Evolutionary conservation across 805 yeast genomes (phyloP), one percentile per base, ranked within the genome.

Genomic region (Sugiyamaella boreocaroliniensis): DNA sequence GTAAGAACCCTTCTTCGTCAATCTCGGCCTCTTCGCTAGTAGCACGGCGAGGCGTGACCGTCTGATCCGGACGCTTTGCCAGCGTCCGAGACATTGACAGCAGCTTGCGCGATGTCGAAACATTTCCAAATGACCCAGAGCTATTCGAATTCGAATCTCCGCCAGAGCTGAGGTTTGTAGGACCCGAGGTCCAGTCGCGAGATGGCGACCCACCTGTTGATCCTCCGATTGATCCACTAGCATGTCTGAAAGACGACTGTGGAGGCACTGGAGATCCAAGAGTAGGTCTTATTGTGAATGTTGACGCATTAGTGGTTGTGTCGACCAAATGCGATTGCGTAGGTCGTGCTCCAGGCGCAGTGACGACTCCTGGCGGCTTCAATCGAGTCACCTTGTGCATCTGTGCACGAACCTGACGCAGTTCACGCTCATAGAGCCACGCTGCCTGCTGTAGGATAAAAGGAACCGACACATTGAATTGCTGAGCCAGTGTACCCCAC

Each of bases 401-500:
- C 34, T 65, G 64, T 6, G 61, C 64, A 20, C 68, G 59, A 16
- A 71, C 63, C 37, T 63, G 63, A 40, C 64, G 63, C 45, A 72
- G 61, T 54, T 71, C 74, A 45, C 66, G 68, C 53, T 70, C 72
- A 49, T 72, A 72, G 2, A 71, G 62, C 74, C 75, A 70, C 2
- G 71, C 71, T 1, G 73, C 73, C 53, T 72, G 75, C 57, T 72
- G 75, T 11, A 71, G 60, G 12, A 71, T 60, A 51, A 67, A 71
- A 19, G 68, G 64, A 5, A 63, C 61, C 11, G 71, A 58, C 1
- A 72, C 77, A 14, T 67, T 61, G 52, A 75, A 68, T 29, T 64
- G 61, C 16, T 58, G 58, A 1, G 75, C 71, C 14, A 37, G 59
- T 62, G 14, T 54, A 55, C 58, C 72, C 60, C 74, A 71, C 37